Base-by-base conservation (phyloP, 2,329 filamentous ascomycete species). In the Helotiales sp. region DNA sequence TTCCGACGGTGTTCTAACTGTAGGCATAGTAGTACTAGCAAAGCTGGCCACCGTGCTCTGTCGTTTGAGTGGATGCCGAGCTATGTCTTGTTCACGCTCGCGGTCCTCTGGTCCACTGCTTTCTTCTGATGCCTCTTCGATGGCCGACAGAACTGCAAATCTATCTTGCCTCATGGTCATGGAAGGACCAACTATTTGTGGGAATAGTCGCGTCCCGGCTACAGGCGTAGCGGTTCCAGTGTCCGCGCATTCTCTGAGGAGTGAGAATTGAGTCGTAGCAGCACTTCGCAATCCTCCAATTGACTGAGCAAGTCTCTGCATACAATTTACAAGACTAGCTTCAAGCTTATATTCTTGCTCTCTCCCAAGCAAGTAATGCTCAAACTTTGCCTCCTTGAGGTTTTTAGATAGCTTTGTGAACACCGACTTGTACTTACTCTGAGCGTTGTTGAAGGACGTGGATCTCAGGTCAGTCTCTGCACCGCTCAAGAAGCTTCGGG, bases 271-370 rank as follows among this genome's bases (percentile, higher is more conserved):
- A 22, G 92, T 93, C 58, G 89, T 84, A 25, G 95, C 90, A 31
- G 95, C 92, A 77, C 92, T 96, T 63, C 92, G 84, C 68, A 99
- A 77, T 7, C 93, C 95, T 71, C 93, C 93, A 63, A 97, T 88
- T 63, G 91, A 92, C 71, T 97, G 93, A 4, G 91, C 87, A 27
- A 98, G 80, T 47, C 85, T 86, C 71, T 96, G 91, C 67, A 98
- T 84, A 64, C 90, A 93, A 68, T 91, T 88, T 44, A 93, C 89
- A 3, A 98, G 81, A 24, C 83, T 86, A 63, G 88, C 87, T 68
- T 97, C 90, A 2, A 96, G 81, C 34, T 82, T 80, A 71, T 96
- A 96, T 61, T 93, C 82, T 55, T 81, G 82, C 71, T 96, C 93
- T 2, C 84, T 87, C 1, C 93, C 93, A 4, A 91, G 73, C 2